Conservation (phyloP, 2,329 filamentous ascomycete genomes). For the Ceratocystis ficicola region DNA sequence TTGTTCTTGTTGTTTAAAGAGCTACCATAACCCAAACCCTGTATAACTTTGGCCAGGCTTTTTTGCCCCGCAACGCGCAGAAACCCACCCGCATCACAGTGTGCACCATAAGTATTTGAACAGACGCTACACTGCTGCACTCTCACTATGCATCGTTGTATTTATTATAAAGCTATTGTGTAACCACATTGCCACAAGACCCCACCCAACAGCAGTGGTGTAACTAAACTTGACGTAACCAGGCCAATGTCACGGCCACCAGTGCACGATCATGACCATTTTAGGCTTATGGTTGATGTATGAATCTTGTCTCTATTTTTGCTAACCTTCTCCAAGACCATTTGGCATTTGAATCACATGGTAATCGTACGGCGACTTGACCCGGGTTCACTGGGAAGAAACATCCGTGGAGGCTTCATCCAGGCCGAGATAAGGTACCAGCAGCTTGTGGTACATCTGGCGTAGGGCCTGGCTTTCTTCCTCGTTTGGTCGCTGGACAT, state of each 20-base stretch:
- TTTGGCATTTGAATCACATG: not conserved
- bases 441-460: slow-evolving; percentile 29
- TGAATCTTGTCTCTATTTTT: not conserved
- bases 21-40: not conserved
- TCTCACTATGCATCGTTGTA: not conserved
- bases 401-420: slow-evolving; percentile 25
- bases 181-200: too few relatives aligned
- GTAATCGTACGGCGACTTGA: not conserved
- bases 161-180: not conserved
- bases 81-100: not conserved
- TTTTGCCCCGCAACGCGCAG: slow-evolving; percentile 15
- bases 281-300: not conserved
- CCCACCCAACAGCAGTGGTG: too few relatives aligned
- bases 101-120: not conserved
- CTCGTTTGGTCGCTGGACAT: slow-evolving; percentile 32
- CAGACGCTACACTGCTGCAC: not conserved
- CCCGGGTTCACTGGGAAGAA: not conserved
- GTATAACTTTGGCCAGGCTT: not conserved
- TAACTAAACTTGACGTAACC: too few relatives aligned
- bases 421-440: slow-evolving; percentile 30
- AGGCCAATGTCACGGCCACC: not conserved
- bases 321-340: not conserved
- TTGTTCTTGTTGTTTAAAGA: not conserved
- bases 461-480: slow-evolving; percentile 38
- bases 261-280: not conserved